Evolutionary conservation across 2,329 filamentous ascomycete genomes (phyloP).

Genomic region (Talaromyces piceae): DNA sequence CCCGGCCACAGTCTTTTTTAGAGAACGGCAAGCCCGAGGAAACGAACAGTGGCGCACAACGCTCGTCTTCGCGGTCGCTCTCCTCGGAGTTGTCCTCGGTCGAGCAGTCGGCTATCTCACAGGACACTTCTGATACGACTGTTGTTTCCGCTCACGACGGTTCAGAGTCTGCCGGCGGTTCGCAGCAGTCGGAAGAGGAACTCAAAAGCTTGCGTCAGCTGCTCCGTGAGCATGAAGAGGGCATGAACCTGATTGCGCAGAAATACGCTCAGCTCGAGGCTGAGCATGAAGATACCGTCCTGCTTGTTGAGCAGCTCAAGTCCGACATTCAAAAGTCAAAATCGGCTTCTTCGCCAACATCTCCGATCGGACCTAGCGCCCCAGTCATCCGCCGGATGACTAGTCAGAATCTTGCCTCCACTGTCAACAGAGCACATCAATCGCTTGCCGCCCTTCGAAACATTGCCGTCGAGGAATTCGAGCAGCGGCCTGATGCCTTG

Average conservation of each 20-base stretch:
- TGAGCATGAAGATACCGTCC: conserved; percentile 72
- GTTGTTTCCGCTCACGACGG: conserved; percentile 22
- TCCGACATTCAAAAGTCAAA: conserved; percentile 75
- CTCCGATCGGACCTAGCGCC: conserved; percentile 33
- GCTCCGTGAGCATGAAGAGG: conserved; percentile 67
- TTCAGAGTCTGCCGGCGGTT: conserved; percentile 17
- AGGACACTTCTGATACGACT: conserved; percentile 56
- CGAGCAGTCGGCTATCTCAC: conserved; percentile 64
- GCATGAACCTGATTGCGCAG: conserved; percentile 63
- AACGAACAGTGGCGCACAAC: conserved; percentile 60
- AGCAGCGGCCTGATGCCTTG: conserved; percentile 71
- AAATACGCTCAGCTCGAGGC: conserved; percentile 78
- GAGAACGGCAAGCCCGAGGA: conserved; percentile 65
- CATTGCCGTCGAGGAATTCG: conserved; percentile 79
- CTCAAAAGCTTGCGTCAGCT: conserved; percentile 63
- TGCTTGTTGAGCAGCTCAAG: conserved; percentile 86
- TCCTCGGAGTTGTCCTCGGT: conserved; percentile 89
- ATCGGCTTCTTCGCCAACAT: conserved; percentile 49
- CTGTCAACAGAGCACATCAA: conserved; percentile 79
- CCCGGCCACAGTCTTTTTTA: conserved; percentile 74
- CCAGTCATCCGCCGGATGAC: conserved; percentile 90
- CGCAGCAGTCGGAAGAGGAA: conserved; percentile 52
- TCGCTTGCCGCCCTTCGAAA: conserved; percentile 85
- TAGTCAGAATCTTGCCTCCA: conserved; percentile 74
- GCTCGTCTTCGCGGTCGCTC: conserved; percentile 79